A percentile compares a stretch with the other conserved stretches of the same genome.
These are phyloP conservation scores for Dictyostelium discoideum DNA, from an alignment of 78 protist genomes.

Conservation along the genomic window dicty_2.7 NC_007089.4:5157501-5158000, in stretches of 20 bases:
- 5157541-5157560: constrained; percentile 12
- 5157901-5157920: constrained; percentile 19
- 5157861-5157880: constrained; percentile 70
- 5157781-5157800: background rate
- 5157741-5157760: background rate
- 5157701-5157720: background rate
- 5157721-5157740: background rate
- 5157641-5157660: constrained; percentile 65
- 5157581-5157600: background rate
- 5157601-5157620: constrained; percentile 35
- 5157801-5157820: constrained; percentile 45
- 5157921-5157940: constrained; percentile 23
- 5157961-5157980: constrained; percentile 52
- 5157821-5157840: constrained; percentile 68
- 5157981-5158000: constrained; percentile 51
- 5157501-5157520: background rate
- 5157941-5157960: constrained; percentile 60
- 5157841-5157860: constrained; percentile 51
- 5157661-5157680: constrained; percentile 52
- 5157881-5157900: constrained; percentile 45
- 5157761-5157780: background rate
- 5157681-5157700: constrained; percentile 21
- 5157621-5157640: constrained; percentile 56
- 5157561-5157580: constrained; percentile 74
- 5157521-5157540: constrained; percentile 20